Evolutionary conservation across 495 filamentous ascomycete genomes (phyloP).

Genomic region (Aspergillus sclerotioniger): DNA sequence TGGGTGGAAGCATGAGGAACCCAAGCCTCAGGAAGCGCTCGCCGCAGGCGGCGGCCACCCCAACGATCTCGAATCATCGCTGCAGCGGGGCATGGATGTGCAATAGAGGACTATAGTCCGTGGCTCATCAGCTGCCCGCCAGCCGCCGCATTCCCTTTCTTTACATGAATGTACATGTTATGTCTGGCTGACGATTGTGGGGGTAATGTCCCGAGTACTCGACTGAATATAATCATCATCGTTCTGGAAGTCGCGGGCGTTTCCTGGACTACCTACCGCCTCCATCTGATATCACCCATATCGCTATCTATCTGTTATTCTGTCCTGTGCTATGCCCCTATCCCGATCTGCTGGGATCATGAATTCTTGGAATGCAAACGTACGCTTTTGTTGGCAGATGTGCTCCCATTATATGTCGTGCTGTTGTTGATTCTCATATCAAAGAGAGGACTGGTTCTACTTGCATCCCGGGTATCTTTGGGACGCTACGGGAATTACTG

Average conservation of each 20-base stretch:
- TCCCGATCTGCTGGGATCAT: not conserved
- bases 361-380: not conserved
- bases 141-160: not conserved
- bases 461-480: not conserved
- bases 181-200: not conserved
- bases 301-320: not conserved
- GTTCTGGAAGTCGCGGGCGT: constrained; percentile 22
- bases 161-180: not conserved
- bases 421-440: not conserved
- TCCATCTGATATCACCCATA: not conserved
- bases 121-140: not conserved
- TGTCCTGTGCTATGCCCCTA: not conserved
- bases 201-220: not conserved
- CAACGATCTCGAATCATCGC: constrained; percentile 76
- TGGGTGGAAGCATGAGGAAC: constrained; percentile 79
- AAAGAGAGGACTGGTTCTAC: not conserved
- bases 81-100: constrained; percentile 78
- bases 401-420: not conserved
- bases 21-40: constrained; percentile 77
- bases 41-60: constrained; percentile 47
- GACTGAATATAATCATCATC: constrained; percentile 9
- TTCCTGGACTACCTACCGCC: constrained; percentile 5
- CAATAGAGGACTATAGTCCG: constrained; percentile 4
- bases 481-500: not conserved
- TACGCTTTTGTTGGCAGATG: not conserved